These are phyloP conservation scores for Phytophthora europaea DNA, from an alignment of 352 stramenopile species.

Conservation along the genomic window DNA sequence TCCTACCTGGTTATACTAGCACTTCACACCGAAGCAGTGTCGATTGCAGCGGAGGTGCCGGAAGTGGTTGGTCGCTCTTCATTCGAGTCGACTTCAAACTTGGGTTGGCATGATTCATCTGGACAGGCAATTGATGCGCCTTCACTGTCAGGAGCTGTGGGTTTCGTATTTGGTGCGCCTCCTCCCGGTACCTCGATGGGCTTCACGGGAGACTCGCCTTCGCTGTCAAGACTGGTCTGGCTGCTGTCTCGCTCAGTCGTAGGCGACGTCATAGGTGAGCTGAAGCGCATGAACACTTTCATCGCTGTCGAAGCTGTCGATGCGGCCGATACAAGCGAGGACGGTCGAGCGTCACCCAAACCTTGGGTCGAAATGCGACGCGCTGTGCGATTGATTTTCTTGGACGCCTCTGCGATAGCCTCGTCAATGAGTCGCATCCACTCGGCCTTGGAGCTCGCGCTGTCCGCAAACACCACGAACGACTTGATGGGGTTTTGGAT, in stretches of 20 bases:
- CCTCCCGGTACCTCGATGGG: neutral
- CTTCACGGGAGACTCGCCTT: constrained; percentile 20
- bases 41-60: neutral
- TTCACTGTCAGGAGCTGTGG: neutral
- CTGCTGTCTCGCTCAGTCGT: constrained; percentile 20
- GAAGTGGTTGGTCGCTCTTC: constrained; percentile 3
- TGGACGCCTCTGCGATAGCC: constrained; percentile 72
- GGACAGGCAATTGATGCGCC: too few species aligned
- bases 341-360: constrained; percentile 16
- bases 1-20: neutral
- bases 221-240: constrained; percentile 18
- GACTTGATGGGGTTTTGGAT: constrained; percentile 89
- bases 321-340: neutral
- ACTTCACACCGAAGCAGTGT: neutral
- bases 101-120: neutral
- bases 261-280: constrained; percentile 54
- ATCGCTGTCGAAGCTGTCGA: constrained; percentile 47
- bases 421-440: constrained; percentile 89
- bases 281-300: constrained; percentile 66
- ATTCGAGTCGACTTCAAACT: constrained; percentile 3
- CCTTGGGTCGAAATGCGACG: constrained; percentile 64
- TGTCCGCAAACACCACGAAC: constrained; percentile 86
- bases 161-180: neutral
- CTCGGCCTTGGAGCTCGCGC: constrained; percentile 67
- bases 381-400: constrained; percentile 83